Base-by-base conservation (phyloP, 352 stramenopile species). In the Globisporangium middletonii region DNA sequence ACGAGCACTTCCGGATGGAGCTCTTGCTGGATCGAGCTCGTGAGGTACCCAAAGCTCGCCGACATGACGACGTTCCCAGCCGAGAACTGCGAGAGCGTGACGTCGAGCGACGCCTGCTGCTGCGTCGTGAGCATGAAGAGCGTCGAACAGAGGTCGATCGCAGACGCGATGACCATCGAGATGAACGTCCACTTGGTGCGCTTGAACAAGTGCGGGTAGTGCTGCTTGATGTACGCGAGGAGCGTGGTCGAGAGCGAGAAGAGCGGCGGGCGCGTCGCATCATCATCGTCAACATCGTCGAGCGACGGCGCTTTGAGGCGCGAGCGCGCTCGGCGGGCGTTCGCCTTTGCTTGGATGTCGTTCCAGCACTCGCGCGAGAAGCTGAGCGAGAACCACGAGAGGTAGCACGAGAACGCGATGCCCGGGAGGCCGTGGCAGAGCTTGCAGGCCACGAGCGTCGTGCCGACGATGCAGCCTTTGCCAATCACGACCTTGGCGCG, bases 161-260 rank as follows among this genome's bases (percentile, higher is more conserved):
- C 72, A 4, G 81, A 87, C 8, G 88, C 64, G 8, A 92, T 48
- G 54, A 88, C 80, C 52, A 88, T 81, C n/a, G 68, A 66, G 27
- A 86, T 79, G 50, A 88, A 92, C 13, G 81, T 88, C 81, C 81
- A 92, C 56, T 86, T 89, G 7, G 87, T 70, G 19, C 81, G 68
- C 59, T 81, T 89, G 65, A 88, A 89, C 49, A 88, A 59, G 58
- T 77, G 75, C 35, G 69, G 68, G 28, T 79, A 89, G 50, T 69
- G 47, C 1, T 49, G 28, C 46, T 67, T 69, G 18, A 76, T 55
- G 43, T 67, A 72, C 1, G 54, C 54, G 19, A 80, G 65, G 11
- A 73, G 47, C 16, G 35, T 65, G 18, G 48, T 62, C 0, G 63
- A 60, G 16, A 63, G 57, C 13, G 62, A 63, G 26, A 50, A 56